Evolutionary conservation across 305 asterid genomes (phyloP).

Genomic region (Nicotiana rustica): DNA sequence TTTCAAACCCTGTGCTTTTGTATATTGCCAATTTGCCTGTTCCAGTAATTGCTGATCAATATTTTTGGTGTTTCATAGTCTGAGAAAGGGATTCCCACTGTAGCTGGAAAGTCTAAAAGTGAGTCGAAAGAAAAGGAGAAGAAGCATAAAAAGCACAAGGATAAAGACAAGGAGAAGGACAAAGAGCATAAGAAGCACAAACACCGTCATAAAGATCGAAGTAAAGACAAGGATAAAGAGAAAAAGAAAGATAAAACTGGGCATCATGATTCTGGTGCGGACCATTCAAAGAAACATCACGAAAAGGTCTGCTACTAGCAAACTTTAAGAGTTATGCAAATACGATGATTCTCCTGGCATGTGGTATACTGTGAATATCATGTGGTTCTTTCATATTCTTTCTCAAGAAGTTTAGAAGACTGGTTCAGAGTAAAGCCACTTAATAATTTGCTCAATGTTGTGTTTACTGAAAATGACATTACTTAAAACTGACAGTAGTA

Average conservation of each 20-base stretch:
- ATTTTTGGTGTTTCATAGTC: slow-evolving; percentile 57
- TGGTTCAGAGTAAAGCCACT: slow-evolving; percentile 13
- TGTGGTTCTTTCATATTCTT: slow-evolving; percentile 17
- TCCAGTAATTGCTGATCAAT: slow-evolving; percentile 27
- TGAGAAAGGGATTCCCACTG: slow-evolving; percentile 87
- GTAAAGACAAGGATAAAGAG: slow-evolving; percentile 91
- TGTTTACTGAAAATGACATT: slow-evolving; percentile 12
- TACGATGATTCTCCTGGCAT: slow-evolving; percentile 11
- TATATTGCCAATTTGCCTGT: slow-evolving; percentile 11
- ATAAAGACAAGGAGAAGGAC: slow-evolving; percentile 75
- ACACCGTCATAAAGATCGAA: slow-evolving; percentile 91
- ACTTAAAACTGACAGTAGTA: not conserved
- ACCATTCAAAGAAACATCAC: slow-evolving; percentile 72
- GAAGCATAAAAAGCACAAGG: slow-evolving; percentile 83
- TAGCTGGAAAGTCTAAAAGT: slow-evolving; percentile 73
- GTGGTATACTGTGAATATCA: slow-evolving; percentile 23
- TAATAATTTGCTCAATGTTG: slow-evolving; percentile 16
- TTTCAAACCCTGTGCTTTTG: slow-evolving; percentile 6
- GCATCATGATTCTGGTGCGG: slow-evolving; percentile 83
- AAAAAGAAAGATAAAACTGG: slow-evolving; percentile 80
- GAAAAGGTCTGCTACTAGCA: slow-evolving; percentile 69
- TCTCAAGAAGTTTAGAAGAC: slow-evolving; percentile 1
- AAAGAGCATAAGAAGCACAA: slow-evolving; percentile 95
- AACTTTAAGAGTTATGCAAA: slow-evolving; percentile 25
- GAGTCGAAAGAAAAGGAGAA: slow-evolving; percentile 89